Evolutionary conservation across 192 early-diverging fungal genomes (phyloP).

Genomic region (Obelidium mucronatum): DNA sequence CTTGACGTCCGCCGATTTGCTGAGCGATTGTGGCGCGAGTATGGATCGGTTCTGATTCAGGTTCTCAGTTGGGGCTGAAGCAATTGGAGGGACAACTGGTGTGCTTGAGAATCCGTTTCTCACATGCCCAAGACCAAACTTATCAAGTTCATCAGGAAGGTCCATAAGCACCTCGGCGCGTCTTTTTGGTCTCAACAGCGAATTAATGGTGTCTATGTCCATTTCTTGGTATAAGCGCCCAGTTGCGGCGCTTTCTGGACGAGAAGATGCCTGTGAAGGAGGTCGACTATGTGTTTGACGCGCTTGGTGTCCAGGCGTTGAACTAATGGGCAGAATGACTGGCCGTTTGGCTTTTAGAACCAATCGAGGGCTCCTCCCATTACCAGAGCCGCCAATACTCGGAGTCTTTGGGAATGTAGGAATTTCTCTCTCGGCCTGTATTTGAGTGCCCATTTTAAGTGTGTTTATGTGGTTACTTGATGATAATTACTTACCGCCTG

Average conservation of each 20-base stretch:
- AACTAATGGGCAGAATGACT: slow-evolving; percentile 47
- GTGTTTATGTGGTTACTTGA: too few species aligned
- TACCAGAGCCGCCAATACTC: background rate
- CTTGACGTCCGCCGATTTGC: slow-evolving; percentile 1
- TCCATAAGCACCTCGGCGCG: background rate
- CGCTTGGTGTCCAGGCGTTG: slow-evolving; percentile 28
- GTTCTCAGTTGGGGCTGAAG: background rate
- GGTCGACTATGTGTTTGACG: slow-evolving; percentile 11
- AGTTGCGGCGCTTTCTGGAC: background rate
- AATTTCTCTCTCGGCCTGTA: background rate
- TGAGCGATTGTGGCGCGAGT: background rate
- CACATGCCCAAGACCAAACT: slow-evolving; percentile 19
- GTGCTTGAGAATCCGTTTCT: background rate
- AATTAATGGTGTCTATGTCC: background rate
- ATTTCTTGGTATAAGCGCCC: background rate
- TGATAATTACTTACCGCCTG: slow-evolving; percentile 1
- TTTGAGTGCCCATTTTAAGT: too few species aligned
- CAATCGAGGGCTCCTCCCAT: background rate
- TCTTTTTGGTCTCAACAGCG: slow-evolving; percentile 10
- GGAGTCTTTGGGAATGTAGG: background rate
- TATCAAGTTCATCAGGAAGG: slow-evolving; percentile 5
- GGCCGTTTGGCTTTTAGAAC: slow-evolving; percentile 46
- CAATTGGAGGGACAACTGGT: background rate
- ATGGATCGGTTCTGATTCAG: background rate
- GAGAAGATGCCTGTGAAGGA: slow-evolving; percentile 6